Conservation (phyloP, 345 rosid genomes). For the Salix exigua region DNA sequence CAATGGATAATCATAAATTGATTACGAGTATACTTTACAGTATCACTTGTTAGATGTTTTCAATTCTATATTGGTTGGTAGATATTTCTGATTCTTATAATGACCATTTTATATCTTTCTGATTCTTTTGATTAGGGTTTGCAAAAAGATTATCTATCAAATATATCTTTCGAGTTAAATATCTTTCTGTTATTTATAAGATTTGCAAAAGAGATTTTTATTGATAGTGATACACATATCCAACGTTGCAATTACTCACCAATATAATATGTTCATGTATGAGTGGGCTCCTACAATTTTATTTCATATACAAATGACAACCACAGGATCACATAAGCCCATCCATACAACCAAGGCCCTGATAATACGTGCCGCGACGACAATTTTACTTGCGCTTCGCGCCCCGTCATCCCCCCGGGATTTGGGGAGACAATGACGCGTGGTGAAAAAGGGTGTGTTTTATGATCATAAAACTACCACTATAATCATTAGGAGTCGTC, state of each 20-base stretch:
- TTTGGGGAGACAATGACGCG: too few species aligned
- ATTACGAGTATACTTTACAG: too few species aligned
- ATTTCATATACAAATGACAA: constrained; percentile 19
- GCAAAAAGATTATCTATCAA: neutral
- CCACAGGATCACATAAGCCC: too few species aligned
- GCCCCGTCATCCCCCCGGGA: too few species aligned
- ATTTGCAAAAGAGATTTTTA: neutral
- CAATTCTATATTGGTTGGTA: neutral
- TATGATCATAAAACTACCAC: too few species aligned
- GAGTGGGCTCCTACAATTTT: constrained; percentile 16
- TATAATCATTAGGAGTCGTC: too few species aligned
- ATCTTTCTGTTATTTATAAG: neutral
- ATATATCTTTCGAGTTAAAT: neutral
- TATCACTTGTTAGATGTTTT: neutral
- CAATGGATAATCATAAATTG: too few species aligned
- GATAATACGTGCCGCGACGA: too few species aligned
- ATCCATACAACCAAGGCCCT: too few species aligned
- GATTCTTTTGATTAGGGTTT: neutral
- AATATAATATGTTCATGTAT: neutral
- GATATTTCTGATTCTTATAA: neutral
- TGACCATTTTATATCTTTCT: neutral
- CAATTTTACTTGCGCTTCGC: too few species aligned
- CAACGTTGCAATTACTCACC: neutral
- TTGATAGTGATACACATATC: neutral
- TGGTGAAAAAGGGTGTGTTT: too few species aligned